Conservation (phyloP, 2,329 filamentous ascomycete genomes). For the Trichophyton verrucosum region DNA sequence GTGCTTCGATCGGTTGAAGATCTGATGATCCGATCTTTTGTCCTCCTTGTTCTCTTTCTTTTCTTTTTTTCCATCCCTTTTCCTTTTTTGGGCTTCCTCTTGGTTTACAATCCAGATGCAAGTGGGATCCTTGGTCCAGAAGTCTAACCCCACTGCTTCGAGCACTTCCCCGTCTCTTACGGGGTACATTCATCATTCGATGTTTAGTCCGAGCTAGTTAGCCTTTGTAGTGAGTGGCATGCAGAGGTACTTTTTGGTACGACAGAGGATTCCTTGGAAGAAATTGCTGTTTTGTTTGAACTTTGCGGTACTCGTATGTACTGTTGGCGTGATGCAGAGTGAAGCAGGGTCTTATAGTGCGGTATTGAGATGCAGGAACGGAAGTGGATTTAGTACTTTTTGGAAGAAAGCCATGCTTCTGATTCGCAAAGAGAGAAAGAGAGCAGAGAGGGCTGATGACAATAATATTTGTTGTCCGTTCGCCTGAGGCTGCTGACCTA, state of each 20-base stretch:
- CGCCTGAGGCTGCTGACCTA: background rate
- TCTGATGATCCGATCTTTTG: background rate
- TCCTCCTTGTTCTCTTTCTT: background rate
- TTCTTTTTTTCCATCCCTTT: background rate
- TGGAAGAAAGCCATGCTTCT: background rate
- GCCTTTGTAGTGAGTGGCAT: background rate
- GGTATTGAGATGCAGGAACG: background rate
- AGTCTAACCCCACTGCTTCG: background rate
- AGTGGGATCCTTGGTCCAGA: background rate
- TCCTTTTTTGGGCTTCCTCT: background rate
- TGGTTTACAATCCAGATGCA: background rate
- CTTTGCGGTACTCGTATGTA: background rate
- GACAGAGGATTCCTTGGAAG: background rate
- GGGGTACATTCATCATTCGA: background rate
- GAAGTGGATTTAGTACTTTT: background rate
- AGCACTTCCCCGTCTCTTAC: background rate
- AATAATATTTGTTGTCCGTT: background rate
- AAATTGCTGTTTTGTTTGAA: background rate
- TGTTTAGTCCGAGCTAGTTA: background rate
- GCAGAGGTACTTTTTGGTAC: background rate
- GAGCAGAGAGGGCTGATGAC: background rate
- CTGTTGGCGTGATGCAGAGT: background rate
- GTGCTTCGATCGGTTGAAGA: background rate
- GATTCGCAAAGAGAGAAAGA: background rate
- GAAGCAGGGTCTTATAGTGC: background rate